Evolutionary conservation across 257 asterid genomes (phyloP).

Genomic region (Jacaranda mimosifolia): DNA sequence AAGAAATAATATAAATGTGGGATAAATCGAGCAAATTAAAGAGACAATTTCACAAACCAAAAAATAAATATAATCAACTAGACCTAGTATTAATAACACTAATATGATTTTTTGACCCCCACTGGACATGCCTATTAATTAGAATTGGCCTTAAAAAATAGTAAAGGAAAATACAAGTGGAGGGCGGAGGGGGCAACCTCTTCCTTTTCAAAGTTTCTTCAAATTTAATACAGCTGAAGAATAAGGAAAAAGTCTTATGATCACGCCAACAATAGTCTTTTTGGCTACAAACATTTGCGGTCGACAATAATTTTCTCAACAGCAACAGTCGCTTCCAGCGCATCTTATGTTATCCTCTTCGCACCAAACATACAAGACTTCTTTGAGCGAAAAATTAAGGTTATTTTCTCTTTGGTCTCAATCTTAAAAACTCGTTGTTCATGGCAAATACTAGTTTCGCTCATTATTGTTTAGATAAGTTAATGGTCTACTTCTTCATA

Average conservation of each 20-base stretch:
- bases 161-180: background rate
- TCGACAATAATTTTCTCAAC: background rate
- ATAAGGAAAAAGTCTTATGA: background rate
- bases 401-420: background rate
- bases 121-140: too few relatives aligned
- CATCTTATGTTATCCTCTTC: conserved; percentile 25
- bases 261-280: conserved; percentile 1
- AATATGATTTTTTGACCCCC: background rate
- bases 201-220: conserved; percentile 4
- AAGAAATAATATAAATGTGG: too few relatives aligned
- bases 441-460: too few relatives aligned
- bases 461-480: too few relatives aligned
- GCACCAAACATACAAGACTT: background rate
- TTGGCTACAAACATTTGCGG: conserved; percentile 3
- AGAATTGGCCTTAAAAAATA: background rate
- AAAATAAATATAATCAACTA: too few relatives aligned
- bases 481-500: too few relatives aligned
- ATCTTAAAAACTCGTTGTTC: too few relatives aligned
- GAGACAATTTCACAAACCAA: too few relatives aligned
- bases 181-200: background rate
- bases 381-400: conserved; percentile 31
- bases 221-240: background rate
- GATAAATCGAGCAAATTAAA: too few relatives aligned
- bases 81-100: too few relatives aligned
- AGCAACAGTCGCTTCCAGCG: background rate